Conservation (phyloP, 2,329 filamentous ascomycete species). For the Cryphonectria parasitica region DNA sequence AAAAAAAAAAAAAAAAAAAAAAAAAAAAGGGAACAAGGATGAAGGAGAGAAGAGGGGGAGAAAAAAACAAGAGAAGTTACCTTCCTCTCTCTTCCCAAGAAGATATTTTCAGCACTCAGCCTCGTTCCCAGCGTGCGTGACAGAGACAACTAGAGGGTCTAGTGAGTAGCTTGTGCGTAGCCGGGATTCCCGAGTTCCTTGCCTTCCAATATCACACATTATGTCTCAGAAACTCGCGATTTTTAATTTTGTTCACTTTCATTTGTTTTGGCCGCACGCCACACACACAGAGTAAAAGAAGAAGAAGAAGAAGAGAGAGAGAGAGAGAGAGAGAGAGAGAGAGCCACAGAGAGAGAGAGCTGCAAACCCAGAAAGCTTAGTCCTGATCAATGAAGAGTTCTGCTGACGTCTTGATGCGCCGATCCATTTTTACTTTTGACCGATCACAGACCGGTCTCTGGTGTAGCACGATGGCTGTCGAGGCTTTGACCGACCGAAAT, state of each 20-base stretch:
- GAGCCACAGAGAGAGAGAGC: background rate
- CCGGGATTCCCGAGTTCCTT: background rate
- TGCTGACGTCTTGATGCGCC: background rate
- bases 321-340: too few relatives aligned
- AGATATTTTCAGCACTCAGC: background rate
- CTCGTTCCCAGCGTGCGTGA: background rate
- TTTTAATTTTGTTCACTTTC: background rate
- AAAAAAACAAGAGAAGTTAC: background rate
- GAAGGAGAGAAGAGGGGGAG: too few relatives aligned
- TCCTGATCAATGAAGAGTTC: background rate
- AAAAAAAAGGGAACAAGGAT: too few relatives aligned
- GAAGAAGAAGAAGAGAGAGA: too few relatives aligned
- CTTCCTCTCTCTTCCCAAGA: background rate
- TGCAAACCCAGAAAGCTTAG: background rate
- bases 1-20: background rate
- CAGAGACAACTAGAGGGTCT: background rate
- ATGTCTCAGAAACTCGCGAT: constrained; percentile 25
- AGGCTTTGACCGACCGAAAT: constrained; percentile 1
- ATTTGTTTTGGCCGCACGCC: background rate
- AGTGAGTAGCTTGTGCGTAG: constrained; percentile 2
- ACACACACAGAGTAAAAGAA: too few relatives aligned
- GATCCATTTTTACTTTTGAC: background rate
- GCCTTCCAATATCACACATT: background rate
- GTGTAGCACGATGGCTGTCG: constrained; percentile 20
- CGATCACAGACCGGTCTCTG: background rate